A percentile compares a stretch with the other conserved stretches of the same genome.
phyloP scores from a whole-genome alignment of 768 basidiomycete genomes.

The Lentinula sp. region DNA sequence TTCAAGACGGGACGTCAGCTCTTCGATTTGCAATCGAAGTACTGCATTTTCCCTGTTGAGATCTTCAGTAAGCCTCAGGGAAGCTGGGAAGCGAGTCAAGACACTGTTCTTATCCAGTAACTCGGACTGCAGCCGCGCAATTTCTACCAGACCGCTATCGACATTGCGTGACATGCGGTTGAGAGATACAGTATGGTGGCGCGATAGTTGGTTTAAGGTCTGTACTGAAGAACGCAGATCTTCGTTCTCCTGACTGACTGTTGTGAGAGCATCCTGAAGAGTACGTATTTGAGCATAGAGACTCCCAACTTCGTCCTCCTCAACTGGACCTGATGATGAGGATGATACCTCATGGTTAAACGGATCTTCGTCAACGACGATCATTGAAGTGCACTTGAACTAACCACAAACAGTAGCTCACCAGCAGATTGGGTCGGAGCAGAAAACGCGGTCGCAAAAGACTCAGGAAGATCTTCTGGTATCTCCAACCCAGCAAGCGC shows the following conservation, averaged over 20 bases:
- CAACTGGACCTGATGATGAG: not conserved
- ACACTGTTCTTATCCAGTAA: conserved; percentile 5
- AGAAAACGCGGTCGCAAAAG: not conserved
- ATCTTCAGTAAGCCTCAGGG: not conserved
- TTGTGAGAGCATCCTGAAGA: conserved; percentile 1
- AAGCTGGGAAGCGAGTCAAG: not conserved
- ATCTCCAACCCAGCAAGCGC: conserved; percentile 6
- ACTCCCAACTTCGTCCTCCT: not conserved
- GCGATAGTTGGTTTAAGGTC: not conserved
- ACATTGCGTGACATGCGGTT: not conserved
- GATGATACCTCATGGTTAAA: not conserved
- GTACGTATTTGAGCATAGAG: conserved; percentile 1
- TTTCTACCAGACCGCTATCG: not conserved
- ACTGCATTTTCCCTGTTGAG: conserved; percentile 6
- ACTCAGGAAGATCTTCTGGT: conserved; percentile 3
- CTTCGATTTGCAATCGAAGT: conserved; percentile 7
- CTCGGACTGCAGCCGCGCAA: not conserved
- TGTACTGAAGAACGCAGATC: conserved; percentile 5
- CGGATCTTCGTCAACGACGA: not conserved
- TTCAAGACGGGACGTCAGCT: conserved; percentile 6
- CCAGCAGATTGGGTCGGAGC: not conserved
- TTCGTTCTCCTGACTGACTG: conserved; percentile 4
- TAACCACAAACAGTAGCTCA: not conserved
- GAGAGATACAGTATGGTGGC: not conserved
- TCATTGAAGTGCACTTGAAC: not conserved